Conservation (phyloP, 2,329 filamentous ascomycete species). For the Colletotrichum zoysiae region DNA sequence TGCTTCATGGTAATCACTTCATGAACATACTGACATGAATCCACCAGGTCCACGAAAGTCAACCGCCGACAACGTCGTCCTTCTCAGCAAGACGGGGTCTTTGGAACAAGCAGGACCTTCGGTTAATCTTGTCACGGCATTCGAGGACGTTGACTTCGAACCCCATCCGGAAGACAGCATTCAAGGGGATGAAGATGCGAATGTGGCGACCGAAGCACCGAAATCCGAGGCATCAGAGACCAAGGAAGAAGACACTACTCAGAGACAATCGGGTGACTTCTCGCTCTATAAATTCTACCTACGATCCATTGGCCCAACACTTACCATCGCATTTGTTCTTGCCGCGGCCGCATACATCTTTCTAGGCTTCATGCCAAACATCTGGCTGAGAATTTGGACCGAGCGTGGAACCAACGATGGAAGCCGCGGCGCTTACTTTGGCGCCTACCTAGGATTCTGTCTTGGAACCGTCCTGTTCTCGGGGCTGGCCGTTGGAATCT, state of each 20-base stretch:
- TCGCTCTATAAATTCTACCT: conserved; percentile 30
- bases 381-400: conserved; percentile 35
- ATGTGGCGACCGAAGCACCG: too few species aligned
- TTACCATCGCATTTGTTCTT: conserved; percentile 37
- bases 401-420: conserved; percentile 21
- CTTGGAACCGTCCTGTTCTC: conserved; percentile 14
- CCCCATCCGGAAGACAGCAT: background rate
- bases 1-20: background rate
- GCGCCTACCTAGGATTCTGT: conserved; percentile 11
- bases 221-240: background rate
- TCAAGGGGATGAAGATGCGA: background rate
- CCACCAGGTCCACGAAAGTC: background rate
- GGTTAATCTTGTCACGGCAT: background rate
- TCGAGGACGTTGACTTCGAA: conserved; percentile 1
- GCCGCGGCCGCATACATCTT: conserved; percentile 17
- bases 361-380: conserved; percentile 29
- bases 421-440: conserved; percentile 24
- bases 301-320: conserved; percentile 8
- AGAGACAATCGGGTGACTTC: conserved; percentile 31
- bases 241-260: background rate
- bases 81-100: conserved; percentile 1
- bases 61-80: conserved; percentile 5
- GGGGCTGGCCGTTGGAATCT: conserved; percentile 11
- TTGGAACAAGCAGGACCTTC: conserved; percentile 10
- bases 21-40: background rate